These are phyloP conservation scores for Kandelia obovata DNA, from an alignment of 345 rosid genomes.

Conservation along the genomic window DNA sequence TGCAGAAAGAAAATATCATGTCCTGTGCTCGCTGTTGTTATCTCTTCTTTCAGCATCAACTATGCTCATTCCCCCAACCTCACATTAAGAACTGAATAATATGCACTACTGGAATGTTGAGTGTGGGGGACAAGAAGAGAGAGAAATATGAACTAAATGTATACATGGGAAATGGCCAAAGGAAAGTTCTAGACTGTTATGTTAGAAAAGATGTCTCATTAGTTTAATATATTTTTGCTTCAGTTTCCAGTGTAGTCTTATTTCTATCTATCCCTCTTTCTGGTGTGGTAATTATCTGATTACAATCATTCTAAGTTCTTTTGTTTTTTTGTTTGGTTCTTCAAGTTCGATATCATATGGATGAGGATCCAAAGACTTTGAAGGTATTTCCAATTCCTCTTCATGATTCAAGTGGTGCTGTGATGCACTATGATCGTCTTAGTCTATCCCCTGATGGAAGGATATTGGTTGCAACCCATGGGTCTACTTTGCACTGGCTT, in stretches of 20 bases:
- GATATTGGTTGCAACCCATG: conserved; percentile 73
- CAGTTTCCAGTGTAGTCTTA: not conserved
- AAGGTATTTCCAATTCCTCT: conserved; percentile 83
- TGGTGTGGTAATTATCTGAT: conserved; percentile 1
- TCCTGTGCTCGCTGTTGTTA: not conserved
- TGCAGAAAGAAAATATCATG: not conserved
- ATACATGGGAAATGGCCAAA: too few relatives aligned
- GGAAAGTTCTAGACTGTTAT: not conserved
- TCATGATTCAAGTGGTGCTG: conserved; percentile 55
- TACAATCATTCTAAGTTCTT: conserved; percentile 14
- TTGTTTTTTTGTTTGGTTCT: conserved; percentile 13
- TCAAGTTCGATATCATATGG: conserved; percentile 88
- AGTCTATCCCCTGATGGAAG: conserved; percentile 87
- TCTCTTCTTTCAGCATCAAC: not conserved
- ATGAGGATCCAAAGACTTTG: conserved; percentile 95
- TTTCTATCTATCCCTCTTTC: not conserved
- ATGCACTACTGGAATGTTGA: too few relatives aligned
- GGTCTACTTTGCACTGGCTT: conserved; percentile 83
- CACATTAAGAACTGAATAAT: too few relatives aligned
- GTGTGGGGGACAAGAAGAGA: not conserved
- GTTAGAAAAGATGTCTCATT: not conserved
- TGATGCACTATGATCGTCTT: conserved; percentile 74
- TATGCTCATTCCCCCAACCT: not conserved
- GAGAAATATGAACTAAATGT: not conserved
- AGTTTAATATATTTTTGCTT: not conserved